Percentiles rank a stretch among this genome's conserved stretches.
Conservation (phyloP, 306 rosid genomes). For the Trichosanthes cucumerina region DNA sequence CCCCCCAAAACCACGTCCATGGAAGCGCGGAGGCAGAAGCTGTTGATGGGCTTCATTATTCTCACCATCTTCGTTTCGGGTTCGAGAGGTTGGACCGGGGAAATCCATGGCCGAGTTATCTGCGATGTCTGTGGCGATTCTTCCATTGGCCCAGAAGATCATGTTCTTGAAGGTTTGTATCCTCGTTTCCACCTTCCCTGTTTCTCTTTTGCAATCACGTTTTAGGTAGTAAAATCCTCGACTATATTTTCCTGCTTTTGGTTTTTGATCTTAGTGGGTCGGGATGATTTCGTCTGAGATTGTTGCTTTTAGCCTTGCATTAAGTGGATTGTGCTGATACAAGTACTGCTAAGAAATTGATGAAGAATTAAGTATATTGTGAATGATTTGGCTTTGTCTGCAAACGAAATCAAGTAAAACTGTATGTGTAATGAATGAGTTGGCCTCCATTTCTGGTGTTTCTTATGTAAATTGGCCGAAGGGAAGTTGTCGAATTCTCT, state of each 20-base stretch:
- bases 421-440: background rate
- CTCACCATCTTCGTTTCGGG: conserved; percentile 21
- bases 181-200: background rate
- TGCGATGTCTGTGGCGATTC: conserved; percentile 92
- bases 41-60: conserved; percentile 26
- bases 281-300: background rate
- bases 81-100: conserved; percentile 84
- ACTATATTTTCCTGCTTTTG: conserved; percentile 6
- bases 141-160: conserved; percentile 83
- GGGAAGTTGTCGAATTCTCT: background rate
- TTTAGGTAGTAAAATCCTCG: background rate
- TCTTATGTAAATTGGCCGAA: background rate
- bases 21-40: conserved; percentile 29
- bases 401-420: background rate
- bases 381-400: background rate
- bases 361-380: background rate
- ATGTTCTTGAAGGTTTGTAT: conserved; percentile 63
- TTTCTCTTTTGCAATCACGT: background rate
- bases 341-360: background rate
- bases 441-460: background rate
- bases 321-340: background rate
- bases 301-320: background rate
- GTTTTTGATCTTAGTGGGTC: background rate
- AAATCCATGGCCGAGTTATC: conserved; percentile 86
- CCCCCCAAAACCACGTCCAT: conserved; percentile 15